Percentiles rank a stretch among this genome's conserved stretches.
These are phyloP conservation scores for Tetradesmus lagerheimii DNA, from an alignment of 139 green algal genomes.

Conservation along the genomic window DNA sequence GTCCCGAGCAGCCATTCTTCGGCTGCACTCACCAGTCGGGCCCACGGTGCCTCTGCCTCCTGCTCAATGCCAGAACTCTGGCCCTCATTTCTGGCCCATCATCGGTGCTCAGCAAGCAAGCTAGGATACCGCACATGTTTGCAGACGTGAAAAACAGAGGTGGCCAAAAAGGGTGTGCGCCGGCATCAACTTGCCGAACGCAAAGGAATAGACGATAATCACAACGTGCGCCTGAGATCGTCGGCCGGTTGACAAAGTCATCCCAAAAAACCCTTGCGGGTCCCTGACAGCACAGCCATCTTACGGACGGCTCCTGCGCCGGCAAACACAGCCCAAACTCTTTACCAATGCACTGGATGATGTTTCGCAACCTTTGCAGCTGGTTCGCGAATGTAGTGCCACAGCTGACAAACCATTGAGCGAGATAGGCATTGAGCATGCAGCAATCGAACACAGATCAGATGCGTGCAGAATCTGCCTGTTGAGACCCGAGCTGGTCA, in stretches of 20 bases:
- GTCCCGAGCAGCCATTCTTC: neutral
- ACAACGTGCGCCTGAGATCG: neutral
- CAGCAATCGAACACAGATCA: no score
- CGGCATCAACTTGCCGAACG: neutral
- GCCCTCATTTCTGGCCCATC: conserved; percentile 63
- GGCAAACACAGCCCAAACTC: no score
- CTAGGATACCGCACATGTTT: conserved; percentile 84
- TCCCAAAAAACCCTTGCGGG: neutral
- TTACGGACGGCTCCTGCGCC: neutral
- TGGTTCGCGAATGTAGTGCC: neutral
- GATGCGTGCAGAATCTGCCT: no score
- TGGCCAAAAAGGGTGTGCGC: neutral
- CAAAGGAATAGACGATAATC: neutral
- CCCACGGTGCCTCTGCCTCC: conserved; percentile 77
- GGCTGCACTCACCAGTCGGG: conserved; percentile 82
- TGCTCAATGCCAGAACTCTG: conserved; percentile 67
- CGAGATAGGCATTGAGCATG: no score
- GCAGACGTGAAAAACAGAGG: neutral
- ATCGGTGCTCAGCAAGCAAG: conserved; percentile 67
- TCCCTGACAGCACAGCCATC: neutral
- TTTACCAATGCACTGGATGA: no score
- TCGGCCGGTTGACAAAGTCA: neutral
- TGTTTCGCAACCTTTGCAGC: no score
- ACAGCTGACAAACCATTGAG: no score
- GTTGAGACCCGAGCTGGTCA: no score